Percentiles rank a stretch among this genome's conserved stretches.
Evolutionary conservation across 768 basidiomycete species (phyloP).

Genomic region (Boletus rubescentipes): DNA sequence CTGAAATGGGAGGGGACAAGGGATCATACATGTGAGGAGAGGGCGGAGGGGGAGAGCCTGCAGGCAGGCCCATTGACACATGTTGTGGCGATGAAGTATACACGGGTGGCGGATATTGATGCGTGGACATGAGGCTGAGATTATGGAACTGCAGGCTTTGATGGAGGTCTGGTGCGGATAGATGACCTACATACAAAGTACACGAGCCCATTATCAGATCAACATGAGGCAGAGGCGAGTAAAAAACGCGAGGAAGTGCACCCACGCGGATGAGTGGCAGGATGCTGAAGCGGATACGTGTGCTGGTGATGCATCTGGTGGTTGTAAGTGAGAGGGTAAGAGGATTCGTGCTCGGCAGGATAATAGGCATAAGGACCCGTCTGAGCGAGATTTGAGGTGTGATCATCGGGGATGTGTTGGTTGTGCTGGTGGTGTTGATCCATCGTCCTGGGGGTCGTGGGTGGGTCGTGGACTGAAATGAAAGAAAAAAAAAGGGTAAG

Average conservation of each 20-base stretch:
- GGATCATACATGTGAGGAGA: constrained; percentile 82
- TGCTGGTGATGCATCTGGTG: constrained; percentile 44
- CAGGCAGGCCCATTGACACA: constrained; percentile 61
- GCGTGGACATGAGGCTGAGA: constrained; percentile 64
- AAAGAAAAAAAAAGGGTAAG: constrained; percentile 35
- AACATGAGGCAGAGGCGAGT: constrained; percentile 53
- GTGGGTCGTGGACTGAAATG: constrained; percentile 35
- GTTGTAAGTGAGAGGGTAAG: constrained; percentile 54
- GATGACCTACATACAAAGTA: constrained; percentile 57
- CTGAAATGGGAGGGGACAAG: constrained; percentile 82
- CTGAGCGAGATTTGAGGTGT: constrained; percentile 39
- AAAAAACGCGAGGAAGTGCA: constrained; percentile 45
- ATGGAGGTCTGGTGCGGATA: constrained; percentile 66
- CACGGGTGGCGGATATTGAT: constrained; percentile 65
- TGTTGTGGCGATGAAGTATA: constrained; percentile 63
- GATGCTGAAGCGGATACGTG: constrained; percentile 57
- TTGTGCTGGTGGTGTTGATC: constrained; percentile 42
- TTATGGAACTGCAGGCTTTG: constrained; percentile 60
- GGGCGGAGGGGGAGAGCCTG: constrained; percentile 69
- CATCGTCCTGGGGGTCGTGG: constrained; percentile 42
- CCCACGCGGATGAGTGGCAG: constrained; percentile 72
- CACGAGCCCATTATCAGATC: constrained; percentile 61
- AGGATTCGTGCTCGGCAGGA: constrained; percentile 51
- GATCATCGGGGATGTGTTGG: constrained; percentile 50
- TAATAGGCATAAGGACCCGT: constrained; percentile 51